These are phyloP conservation scores for Mortierella hygrophila DNA, from an alignment of 192 early-diverging fungal species.

Conservation along the genomic window DNA sequence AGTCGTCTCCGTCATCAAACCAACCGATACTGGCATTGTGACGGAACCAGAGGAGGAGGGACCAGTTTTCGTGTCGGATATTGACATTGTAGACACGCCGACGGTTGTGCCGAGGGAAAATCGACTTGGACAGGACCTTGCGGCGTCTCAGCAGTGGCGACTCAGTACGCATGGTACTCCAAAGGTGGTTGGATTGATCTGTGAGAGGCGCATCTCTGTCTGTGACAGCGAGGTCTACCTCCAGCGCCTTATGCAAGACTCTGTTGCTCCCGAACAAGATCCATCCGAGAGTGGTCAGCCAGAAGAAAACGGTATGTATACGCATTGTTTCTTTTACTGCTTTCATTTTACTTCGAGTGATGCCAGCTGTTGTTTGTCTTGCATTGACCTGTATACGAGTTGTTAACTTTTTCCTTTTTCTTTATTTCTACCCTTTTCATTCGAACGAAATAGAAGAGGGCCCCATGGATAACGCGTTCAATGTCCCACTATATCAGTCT, in stretches of 20 bases:
- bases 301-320: constrained; percentile 6
- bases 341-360: not conserved
- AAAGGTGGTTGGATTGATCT: constrained; percentile 21
- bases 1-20: not conserved
- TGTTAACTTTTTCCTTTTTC: too few relatives aligned
- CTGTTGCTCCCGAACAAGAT: not conserved
- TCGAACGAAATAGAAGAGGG: not conserved
- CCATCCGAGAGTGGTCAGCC: not conserved
- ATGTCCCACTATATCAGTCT: constrained; percentile 12
- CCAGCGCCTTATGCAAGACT: constrained; percentile 13
- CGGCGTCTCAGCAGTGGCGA: constrained; percentile 17
- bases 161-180: constrained; percentile 17
- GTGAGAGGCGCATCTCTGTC: not conserved
- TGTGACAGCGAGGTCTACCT: not conserved
- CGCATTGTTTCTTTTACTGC: too few relatives aligned
- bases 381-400: too few relatives aligned
- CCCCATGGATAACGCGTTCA: constrained; percentile 11
- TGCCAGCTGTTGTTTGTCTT: too few relatives aligned
- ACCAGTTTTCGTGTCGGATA: not conserved
- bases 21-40: not conserved
- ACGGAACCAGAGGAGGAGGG: not conserved
- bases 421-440: not conserved
- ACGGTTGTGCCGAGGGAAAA: not conserved
- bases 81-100: not conserved
- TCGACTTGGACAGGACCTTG: not conserved